phyloP scores from a whole-genome alignment of 495 filamentous ascomycete species.

The Daldinia grandis region DNA sequence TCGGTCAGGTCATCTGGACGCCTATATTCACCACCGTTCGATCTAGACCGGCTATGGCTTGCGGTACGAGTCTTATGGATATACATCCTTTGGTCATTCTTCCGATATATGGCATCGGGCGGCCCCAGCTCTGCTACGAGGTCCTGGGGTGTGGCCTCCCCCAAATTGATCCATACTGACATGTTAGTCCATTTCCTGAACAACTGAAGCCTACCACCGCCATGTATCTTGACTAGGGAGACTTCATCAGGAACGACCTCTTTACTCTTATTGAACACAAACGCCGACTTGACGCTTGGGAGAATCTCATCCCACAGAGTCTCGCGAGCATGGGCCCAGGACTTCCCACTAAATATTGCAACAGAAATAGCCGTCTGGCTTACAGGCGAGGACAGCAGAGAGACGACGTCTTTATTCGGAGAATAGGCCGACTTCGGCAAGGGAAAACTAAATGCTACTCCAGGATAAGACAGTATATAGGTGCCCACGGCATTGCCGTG shows the following conservation, averaged over 20 bases:
- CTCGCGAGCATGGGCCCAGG: conserved; percentile 82
- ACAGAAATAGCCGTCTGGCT: conserved; percentile 79
- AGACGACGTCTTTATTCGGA: conserved; percentile 82
- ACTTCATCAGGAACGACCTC: conserved; percentile 80
- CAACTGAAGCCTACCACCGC: conserved; percentile 79
- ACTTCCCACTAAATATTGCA: conserved; percentile 87
- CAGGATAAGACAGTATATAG: conserved; percentile 92
- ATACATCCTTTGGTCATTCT: conserved; percentile 89
- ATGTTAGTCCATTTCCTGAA: conserved; percentile 65
- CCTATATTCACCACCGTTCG: conserved; percentile 58
- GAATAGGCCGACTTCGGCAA: conserved; percentile 80
- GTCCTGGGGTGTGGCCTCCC: conserved; percentile 88
- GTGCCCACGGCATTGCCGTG: conserved; percentile 56
- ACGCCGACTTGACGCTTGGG: conserved; percentile 67
- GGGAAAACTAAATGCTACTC: conserved; percentile 90
- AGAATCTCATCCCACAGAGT: conserved; percentile 78
- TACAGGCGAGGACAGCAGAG: conserved; percentile 79
- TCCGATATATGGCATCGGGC: conserved; percentile 93
- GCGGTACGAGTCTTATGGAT: conserved; percentile 73
- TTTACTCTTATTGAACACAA: conserved; percentile 63
- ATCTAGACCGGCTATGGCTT: conserved; percentile 55
- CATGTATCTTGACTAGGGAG: conserved; percentile 76
- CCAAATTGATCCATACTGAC: conserved; percentile 73
- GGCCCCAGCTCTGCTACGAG: conserved; percentile 88
- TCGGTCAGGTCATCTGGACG: conserved; percentile 71